Evolutionary conservation across 2,329 filamentous ascomycete genomes (phyloP).

Genomic region (Aspergillus chevalieri): DNA sequence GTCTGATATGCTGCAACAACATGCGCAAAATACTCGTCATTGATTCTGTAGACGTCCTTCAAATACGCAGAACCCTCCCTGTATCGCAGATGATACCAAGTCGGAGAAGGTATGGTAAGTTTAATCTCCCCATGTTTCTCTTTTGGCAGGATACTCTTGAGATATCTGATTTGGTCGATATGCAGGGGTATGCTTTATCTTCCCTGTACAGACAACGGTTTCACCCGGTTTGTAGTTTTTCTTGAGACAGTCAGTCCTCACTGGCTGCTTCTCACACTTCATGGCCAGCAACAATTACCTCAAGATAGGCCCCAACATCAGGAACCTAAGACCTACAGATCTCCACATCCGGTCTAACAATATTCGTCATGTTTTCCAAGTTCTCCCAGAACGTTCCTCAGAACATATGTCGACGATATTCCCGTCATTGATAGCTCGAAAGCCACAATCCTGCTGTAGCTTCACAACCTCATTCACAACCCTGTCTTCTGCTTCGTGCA

Average conservation of each 20-base stretch:
- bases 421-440: slow-evolving; percentile 17
- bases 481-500: slow-evolving; percentile 4
- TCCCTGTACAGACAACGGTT: slow-evolving; percentile 29
- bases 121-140: slow-evolving; percentile 54
- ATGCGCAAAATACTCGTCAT: slow-evolving; percentile 55
- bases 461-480: slow-evolving; percentile 13
- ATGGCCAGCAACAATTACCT: neutral
- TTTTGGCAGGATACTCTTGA: slow-evolving; percentile 47
- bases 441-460: slow-evolving; percentile 13
- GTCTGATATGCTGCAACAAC: slow-evolving; percentile 54
- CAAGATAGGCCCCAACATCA: slow-evolving; percentile 2
- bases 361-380: slow-evolving; percentile 12
- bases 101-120: slow-evolving; percentile 57
- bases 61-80: slow-evolving; percentile 46
- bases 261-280: no score
- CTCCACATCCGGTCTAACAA: neutral
- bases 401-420: slow-evolving; percentile 18
- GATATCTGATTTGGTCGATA: slow-evolving; percentile 43
- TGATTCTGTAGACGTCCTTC: slow-evolving; percentile 45
- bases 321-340: slow-evolving; percentile 3
- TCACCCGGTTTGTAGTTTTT: neutral
- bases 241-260: neutral
- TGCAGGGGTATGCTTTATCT: neutral
- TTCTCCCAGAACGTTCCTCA: slow-evolving; percentile 20
- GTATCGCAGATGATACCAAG: slow-evolving; percentile 58